A percentile compares a stretch with the other conserved stretches of the same genome.
These are phyloP conservation scores for Candida neerlandica DNA, from an alignment of 1,139 yeast genomes.

Conservation along the genomic window DNA sequence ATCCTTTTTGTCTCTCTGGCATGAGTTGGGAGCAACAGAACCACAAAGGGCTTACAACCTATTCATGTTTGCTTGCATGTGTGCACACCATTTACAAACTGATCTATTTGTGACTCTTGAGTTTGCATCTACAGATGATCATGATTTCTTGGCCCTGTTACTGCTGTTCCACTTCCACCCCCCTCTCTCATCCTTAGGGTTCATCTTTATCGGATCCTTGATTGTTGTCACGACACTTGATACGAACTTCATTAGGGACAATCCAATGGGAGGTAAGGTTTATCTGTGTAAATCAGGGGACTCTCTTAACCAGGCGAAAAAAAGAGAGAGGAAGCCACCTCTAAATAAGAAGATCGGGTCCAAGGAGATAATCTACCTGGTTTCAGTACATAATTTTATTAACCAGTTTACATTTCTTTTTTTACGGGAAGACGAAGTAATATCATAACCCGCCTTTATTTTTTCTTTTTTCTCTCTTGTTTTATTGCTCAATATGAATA, in stretches of 20 bases:
- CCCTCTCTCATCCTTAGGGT: not conserved
- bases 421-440: not conserved
- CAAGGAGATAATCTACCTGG: not conserved
- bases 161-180: too few species aligned
- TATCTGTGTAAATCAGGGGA: not conserved
- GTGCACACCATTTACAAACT: not conserved
- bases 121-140: not conserved
- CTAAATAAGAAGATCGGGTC: not conserved
- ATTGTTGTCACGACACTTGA: not conserved
- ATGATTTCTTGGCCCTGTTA: not conserved
- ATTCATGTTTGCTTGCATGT: not conserved
- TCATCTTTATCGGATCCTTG: not conserved
- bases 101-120: not conserved
- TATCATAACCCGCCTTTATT: not conserved
- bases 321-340: not conserved
- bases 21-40: not conserved
- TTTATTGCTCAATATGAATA: not conserved
- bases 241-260: not conserved
- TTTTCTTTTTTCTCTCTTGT: not conserved
- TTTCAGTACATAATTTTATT: slow-evolving; percentile 1
- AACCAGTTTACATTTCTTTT: not conserved
- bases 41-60: not conserved
- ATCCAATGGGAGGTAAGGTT: not conserved
- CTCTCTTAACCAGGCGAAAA: not conserved
- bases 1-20: not conserved